These are phyloP conservation scores for Linnemannia elongata DNA, from an alignment of 192 early-diverging fungal species.

Conservation along the genomic window DNA sequence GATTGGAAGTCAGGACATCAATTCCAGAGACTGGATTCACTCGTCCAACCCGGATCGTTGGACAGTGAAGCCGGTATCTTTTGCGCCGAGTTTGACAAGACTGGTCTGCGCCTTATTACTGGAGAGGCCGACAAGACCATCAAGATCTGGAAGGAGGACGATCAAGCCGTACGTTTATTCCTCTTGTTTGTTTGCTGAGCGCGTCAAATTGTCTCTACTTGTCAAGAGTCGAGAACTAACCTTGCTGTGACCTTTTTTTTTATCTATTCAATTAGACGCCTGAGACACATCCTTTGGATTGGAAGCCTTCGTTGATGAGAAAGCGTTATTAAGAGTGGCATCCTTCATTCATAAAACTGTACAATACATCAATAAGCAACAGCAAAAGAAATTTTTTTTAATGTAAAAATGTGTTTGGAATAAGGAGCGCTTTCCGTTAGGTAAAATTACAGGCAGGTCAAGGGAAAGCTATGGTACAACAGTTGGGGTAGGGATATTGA, in stretches of 20 bases:
- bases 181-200: not conserved
- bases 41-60: slow-evolving; percentile 95
- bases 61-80: slow-evolving; percentile 97
- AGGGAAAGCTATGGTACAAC: slow-evolving; percentile 4
- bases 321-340: slow-evolving; percentile 54
- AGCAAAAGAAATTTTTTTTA: not conserved
- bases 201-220: not conserved
- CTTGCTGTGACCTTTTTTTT: not conserved
- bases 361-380: slow-evolving; percentile 1
- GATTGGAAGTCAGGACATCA: slow-evolving; percentile 97
- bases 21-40: slow-evolving; percentile 91
- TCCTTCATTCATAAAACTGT: not conserved
- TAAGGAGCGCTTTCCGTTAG: slow-evolving; percentile 1
- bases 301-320: slow-evolving; percentile 65
- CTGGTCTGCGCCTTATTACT: slow-evolving; percentile 95
- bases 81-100: slow-evolving; percentile 94
- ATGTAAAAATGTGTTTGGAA: not conserved
- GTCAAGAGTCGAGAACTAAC: not conserved
- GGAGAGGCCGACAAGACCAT: slow-evolving; percentile 99
- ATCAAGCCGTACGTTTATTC: slow-evolving; percentile 69
- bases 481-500: not conserved
- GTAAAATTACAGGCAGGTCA: slow-evolving; percentile 6
- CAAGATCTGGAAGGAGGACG: slow-evolving; percentile 96
- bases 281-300: slow-evolving; percentile 68
- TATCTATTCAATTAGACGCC: slow-evolving; percentile 54